phyloP scores from a whole-genome alignment of 192 early-diverging fungal genomes.

The Linnemannia zychae region DNA sequence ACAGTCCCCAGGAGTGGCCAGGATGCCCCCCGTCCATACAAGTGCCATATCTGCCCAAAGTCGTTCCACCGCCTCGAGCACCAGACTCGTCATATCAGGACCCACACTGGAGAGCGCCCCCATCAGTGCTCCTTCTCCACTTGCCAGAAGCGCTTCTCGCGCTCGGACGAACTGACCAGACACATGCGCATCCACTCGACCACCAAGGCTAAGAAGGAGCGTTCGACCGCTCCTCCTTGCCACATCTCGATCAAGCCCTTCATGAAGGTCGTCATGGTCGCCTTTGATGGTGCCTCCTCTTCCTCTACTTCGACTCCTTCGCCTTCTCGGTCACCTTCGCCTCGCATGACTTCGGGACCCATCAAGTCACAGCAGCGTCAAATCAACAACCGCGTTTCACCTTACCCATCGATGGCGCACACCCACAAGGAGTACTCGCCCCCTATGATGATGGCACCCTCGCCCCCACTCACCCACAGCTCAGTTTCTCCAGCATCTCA shows the following conservation, averaged over 20 bases:
- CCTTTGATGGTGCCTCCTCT: constrained; percentile 40
- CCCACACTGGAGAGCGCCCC: constrained; percentile 91
- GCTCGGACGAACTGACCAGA: constrained; percentile 82
- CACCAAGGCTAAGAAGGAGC: constrained; percentile 58
- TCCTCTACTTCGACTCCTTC: not conserved
- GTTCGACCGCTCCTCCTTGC: constrained; percentile 51
- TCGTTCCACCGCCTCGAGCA: constrained; percentile 89
- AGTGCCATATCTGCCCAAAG: constrained; percentile 74
- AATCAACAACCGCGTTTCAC: constrained; percentile 15
- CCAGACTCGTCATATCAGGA: constrained; percentile 87
- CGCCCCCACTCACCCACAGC: constrained; percentile 24
- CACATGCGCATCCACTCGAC: constrained; percentile 69
- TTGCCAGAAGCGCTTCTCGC: constrained; percentile 88
- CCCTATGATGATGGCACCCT: constrained; percentile 16
- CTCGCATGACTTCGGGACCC: constrained; percentile 29
- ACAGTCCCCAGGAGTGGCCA: constrained; percentile 38
- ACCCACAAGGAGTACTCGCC: constrained; percentile 15
- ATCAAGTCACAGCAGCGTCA: constrained; percentile 35
- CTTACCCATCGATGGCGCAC: constrained; percentile 31
- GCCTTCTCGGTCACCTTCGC: constrained; percentile 19
- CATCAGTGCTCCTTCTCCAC: constrained; percentile 77
- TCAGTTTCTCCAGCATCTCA: constrained; percentile 38
- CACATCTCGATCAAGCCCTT: constrained; percentile 58
- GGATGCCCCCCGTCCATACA: constrained; percentile 68
- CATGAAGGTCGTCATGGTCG: constrained; percentile 58